Percentiles rank a stretch among this genome's conserved stretches.
phyloP scores from a whole-genome alignment of 805 yeast genomes.

The Yamadazyma sp. region DNA sequence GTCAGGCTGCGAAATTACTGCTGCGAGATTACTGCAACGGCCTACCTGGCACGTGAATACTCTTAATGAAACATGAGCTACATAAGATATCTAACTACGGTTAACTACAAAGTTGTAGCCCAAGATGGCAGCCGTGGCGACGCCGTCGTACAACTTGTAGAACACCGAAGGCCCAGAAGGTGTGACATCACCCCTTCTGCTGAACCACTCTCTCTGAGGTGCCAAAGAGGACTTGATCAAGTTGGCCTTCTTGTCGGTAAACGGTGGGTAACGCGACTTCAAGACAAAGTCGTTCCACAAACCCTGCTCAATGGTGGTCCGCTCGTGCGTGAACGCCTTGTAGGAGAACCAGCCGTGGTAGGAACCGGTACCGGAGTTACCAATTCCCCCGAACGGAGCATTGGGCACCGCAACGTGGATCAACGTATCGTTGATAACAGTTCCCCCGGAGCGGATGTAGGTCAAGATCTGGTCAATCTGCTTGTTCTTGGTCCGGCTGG shows the following conservation, averaged over 20 bases:
- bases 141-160: constrained; percentile 32
- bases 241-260: constrained; percentile 33
- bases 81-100: constrained; percentile 2
- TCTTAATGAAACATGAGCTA: constrained; percentile 2
- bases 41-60: no score
- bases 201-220: constrained; percentile 38
- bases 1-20: background rate
- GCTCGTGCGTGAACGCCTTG: constrained; percentile 69
- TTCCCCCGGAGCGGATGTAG: constrained; percentile 69
- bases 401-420: constrained; percentile 65
- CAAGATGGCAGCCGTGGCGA: constrained; percentile 30
- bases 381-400: constrained; percentile 92
- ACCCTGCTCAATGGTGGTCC: constrained; percentile 65
- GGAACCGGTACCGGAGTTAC: constrained; percentile 76
- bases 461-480: constrained; percentile 43
- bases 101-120: constrained; percentile 13
- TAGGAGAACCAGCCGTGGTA: constrained; percentile 67
- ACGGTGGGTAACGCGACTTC: constrained; percentile 69
- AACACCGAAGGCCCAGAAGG: constrained; percentile 32
- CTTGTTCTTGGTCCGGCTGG: constrained; percentile 46
- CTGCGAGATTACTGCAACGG: no score
- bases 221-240: constrained; percentile 18
- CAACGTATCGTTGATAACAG: constrained; percentile 67
- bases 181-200: constrained; percentile 35
- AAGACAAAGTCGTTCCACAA: constrained; percentile 60